A percentile compares a stretch with the other conserved stretches of the same genome.
Evolutionary conservation across 371 early-diverging fungal genomes (phyloP).

Genomic region (Gilbertella persicaria): DNA sequence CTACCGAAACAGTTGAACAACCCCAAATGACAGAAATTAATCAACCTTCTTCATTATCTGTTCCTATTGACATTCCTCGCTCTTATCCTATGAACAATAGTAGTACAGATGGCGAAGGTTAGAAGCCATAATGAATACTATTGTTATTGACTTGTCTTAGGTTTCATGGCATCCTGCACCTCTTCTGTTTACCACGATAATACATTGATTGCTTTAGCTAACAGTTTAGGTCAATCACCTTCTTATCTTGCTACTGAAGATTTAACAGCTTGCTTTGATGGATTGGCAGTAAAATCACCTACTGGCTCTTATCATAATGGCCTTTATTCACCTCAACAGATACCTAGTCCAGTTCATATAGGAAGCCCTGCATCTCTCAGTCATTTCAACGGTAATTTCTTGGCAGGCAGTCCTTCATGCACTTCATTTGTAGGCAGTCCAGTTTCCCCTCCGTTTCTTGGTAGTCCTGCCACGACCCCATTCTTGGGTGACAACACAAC

Average conservation of each 20-base stretch:
- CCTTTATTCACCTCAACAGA: slow-evolving; percentile 12
- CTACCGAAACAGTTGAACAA: background rate
- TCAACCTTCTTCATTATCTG: background rate
- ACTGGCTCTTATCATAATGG: slow-evolving; percentile 17
- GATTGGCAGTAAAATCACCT: slow-evolving; percentile 24
- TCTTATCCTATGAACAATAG: slow-evolving; percentile 9
- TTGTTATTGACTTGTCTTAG: background rate
- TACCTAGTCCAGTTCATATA: slow-evolving; percentile 13
- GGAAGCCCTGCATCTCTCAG: slow-evolving; percentile 7
- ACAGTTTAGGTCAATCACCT: slow-evolving; percentile 8
- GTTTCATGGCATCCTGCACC: slow-evolving; percentile 8
- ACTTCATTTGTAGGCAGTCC: slow-evolving; percentile 11
- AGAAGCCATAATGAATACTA: background rate
- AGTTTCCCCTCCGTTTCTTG: slow-evolving; percentile 11
- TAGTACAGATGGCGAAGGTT: slow-evolving; percentile 4
- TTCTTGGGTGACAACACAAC: background rate
- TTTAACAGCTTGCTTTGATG: slow-evolving; percentile 21
- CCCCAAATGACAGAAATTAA: slow-evolving; percentile 1
- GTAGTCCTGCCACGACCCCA: slow-evolving; percentile 5
- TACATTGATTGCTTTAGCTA: slow-evolving; percentile 10
- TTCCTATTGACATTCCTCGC: slow-evolving; percentile 23
- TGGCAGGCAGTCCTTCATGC: slow-evolving; percentile 4
- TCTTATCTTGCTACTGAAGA: slow-evolving; percentile 14
- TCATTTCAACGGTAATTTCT: slow-evolving; percentile 4
- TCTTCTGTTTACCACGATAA: slow-evolving; percentile 5